Conservation (phyloP, 805 yeast species). For the Barnettozyma vustinii region DNA sequence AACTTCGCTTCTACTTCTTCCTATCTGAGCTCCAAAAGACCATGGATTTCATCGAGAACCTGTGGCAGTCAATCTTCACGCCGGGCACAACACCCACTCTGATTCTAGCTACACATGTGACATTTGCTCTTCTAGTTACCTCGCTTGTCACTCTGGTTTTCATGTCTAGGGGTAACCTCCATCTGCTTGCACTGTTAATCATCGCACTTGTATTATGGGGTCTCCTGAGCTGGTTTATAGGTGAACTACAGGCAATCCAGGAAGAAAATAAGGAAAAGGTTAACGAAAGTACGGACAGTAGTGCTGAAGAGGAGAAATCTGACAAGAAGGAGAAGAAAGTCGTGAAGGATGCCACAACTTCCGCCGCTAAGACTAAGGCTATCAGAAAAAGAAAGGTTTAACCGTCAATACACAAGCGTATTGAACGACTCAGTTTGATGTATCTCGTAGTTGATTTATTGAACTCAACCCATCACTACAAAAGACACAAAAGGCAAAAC, state of each 20-base stretch:
- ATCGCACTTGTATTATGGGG: constrained; percentile 69
- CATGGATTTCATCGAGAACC: constrained; percentile 46
- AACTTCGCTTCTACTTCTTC: not conserved
- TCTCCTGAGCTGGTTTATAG: constrained; percentile 82
- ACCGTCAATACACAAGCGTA: not conserved
- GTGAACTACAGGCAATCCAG: constrained; percentile 46
- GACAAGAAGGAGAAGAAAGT: not conserved
- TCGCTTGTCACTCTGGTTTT: constrained; percentile 55
- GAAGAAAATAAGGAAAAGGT: not conserved
- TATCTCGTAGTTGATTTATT: not conserved
- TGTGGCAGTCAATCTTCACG: constrained; percentile 87
- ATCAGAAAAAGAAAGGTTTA: constrained; percentile 2
- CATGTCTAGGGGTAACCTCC: constrained; percentile 55
- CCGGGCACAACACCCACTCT: constrained; percentile 93
- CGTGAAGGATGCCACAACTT: not conserved
- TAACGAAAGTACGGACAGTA: not conserved
- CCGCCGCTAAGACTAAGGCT: not conserved
- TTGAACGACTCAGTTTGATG: not conserved
- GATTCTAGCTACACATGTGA: constrained; percentile 80
- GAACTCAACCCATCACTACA: too few species aligned
- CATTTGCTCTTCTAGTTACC: constrained; percentile 61
- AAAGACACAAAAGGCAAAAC: too few species aligned
- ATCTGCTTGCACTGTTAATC: constrained; percentile 48
- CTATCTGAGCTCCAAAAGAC: constrained; percentile 1
- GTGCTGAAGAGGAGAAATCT: not conserved